Evolutionary conservation across 345 rosid genomes (phyloP).

Genomic region (Draba incana): DNA sequence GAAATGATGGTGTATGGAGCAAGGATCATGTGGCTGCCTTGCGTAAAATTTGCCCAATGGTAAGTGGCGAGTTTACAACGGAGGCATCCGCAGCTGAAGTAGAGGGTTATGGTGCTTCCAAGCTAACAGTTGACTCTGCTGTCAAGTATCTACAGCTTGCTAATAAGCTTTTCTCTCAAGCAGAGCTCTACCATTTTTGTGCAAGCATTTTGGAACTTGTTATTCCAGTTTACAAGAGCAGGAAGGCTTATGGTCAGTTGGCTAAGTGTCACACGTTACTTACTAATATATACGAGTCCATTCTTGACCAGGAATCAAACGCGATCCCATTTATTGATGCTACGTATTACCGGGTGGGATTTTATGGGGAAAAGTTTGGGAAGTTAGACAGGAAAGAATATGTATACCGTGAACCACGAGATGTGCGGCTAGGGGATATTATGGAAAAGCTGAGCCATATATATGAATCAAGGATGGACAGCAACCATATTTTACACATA

Average conservation of each 20-base stretch:
- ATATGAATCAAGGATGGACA: slow-evolving; percentile 93
- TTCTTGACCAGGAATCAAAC: slow-evolving; percentile 96
- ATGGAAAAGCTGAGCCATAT: slow-evolving; percentile 99
- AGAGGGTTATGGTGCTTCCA: slow-evolving; percentile 99
- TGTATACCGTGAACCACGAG: slow-evolving; percentile 94
- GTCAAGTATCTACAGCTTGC: slow-evolving; percentile 97
- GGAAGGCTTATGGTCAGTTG: slow-evolving; percentile 94
- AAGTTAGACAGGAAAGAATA: slow-evolving; percentile 85
- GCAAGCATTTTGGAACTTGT: slow-evolving; percentile 97
- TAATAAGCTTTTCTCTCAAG: slow-evolving; percentile 93
- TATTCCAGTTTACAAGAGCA: slow-evolving; percentile 95
- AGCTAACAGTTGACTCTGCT: slow-evolving; percentile 98
- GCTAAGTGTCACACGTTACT: slow-evolving; percentile 94
- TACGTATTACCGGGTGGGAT: slow-evolving; percentile 98
- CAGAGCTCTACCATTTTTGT: slow-evolving; percentile 96
- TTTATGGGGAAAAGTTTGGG: slow-evolving; percentile 90
- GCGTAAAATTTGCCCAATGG: slow-evolving; percentile 96
- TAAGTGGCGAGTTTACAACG: slow-evolving; percentile 78
- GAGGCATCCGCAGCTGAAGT: slow-evolving; percentile 99
- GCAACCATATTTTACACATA: slow-evolving; percentile 79
- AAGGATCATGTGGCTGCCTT: slow-evolving; percentile 84
- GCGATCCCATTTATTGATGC: slow-evolving; percentile 96
- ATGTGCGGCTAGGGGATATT: slow-evolving; percentile 96
- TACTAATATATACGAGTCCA: slow-evolving; percentile 83
- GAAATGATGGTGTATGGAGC: slow-evolving; percentile 99